These are phyloP conservation scores for Venturiaceae sp. DNA, from an alignment of 2,329 filamentous ascomycete genomes.

Conservation along the genomic window DNA sequence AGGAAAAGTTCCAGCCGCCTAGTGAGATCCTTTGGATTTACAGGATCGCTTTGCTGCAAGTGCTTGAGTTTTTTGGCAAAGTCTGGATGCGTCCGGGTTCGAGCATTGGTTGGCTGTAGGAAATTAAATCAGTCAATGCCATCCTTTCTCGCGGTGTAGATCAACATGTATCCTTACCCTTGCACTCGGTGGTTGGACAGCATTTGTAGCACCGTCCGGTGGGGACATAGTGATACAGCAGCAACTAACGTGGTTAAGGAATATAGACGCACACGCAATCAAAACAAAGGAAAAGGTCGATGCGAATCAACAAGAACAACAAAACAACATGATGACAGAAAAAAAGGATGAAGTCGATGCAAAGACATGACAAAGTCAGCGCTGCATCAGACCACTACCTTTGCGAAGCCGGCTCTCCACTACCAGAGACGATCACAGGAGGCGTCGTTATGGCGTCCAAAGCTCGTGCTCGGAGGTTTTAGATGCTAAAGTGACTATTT, in stretches of 20 bases:
- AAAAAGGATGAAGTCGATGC: neutral
- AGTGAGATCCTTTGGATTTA: neutral
- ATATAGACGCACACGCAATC: neutral
- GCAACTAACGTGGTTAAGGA: neutral
- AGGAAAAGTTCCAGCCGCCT: neutral
- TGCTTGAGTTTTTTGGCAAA: conserved; percentile 3
- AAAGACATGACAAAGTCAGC: neutral
- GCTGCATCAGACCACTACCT: neutral
- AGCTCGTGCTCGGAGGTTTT: neutral
- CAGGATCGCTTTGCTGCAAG: conserved; percentile 5
- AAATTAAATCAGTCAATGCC: neutral
- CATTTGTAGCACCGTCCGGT: neutral
- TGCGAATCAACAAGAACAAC: neutral
- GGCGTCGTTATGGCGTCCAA: neutral
- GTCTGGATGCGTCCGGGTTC: neutral
- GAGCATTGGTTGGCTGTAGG: neutral
- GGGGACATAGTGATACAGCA: neutral
- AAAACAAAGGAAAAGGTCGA: neutral
- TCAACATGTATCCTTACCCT: neutral
- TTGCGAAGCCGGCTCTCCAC: neutral
- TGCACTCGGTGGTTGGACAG: neutral
- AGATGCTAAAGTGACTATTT: neutral
- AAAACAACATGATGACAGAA: neutral
- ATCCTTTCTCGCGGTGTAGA: neutral
- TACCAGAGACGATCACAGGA: neutral